phyloP scores from a whole-genome alignment of 202 grass and related monocot genomes.

The Carex arenaria region DNA sequence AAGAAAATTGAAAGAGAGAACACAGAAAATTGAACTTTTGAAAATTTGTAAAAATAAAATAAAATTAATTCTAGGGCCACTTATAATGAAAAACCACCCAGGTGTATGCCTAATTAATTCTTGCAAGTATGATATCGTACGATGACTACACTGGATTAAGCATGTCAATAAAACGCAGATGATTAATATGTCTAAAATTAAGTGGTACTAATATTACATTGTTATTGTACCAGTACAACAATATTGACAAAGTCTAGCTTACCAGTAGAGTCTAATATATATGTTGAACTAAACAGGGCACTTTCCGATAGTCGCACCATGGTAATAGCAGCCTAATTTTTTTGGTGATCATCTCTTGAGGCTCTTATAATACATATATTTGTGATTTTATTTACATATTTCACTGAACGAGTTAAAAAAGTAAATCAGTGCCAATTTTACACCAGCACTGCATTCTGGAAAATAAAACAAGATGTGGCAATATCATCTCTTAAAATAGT shows the following conservation, averaged over 20 bases:
- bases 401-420: too few relatives aligned
- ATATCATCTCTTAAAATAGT: too few relatives aligned
- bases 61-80: not conserved
- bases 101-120: too few relatives aligned
- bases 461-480: too few relatives aligned
- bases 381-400: constrained; percentile 44
- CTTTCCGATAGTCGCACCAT: constrained; percentile 65
- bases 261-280: constrained; percentile 42
- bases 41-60: not conserved
- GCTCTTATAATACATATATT: constrained; percentile 63
- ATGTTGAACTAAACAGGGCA: constrained; percentile 52
- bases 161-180: not conserved
- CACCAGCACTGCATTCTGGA: too few relatives aligned
- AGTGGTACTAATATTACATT: too few relatives aligned
- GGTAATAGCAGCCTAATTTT: constrained; percentile 49
- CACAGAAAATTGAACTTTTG: not conserved
- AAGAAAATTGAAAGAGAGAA: not conserved
- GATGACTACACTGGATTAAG: not conserved
- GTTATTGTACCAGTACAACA: not conserved
- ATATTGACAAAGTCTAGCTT: not conserved
- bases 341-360: constrained; percentile 38
- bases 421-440: too few relatives aligned
- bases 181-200: too few relatives aligned
- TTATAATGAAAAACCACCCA: too few relatives aligned
- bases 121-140: too few relatives aligned